Evolutionary conservation across 2,329 filamentous ascomycete species (phyloP).

Genomic region (Cyphellophora europaea): DNA sequence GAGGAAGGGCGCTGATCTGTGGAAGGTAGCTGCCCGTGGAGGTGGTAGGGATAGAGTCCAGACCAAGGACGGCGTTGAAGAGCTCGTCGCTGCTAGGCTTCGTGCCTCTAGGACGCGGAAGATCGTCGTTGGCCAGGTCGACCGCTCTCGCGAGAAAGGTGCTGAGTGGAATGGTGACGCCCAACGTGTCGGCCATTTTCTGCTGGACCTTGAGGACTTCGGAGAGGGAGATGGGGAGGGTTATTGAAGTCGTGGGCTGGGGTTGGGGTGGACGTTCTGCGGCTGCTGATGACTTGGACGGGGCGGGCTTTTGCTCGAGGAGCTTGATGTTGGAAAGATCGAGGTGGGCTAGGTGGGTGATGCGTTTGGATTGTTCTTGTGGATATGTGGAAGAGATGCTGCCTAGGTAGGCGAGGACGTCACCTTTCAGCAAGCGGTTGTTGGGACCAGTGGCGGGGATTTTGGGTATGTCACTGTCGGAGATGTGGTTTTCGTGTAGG

Average conservation of each 20-base stretch:
- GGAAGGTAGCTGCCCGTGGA: conserved; percentile 60
- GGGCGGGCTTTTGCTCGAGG: conserved; percentile 34
- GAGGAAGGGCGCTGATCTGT: conserved; percentile 53
- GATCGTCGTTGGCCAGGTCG: conserved; percentile 76
- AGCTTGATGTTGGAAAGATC: conserved; percentile 95
- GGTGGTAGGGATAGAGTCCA: conserved; percentile 45
- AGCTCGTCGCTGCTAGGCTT: conserved; percentile 69
- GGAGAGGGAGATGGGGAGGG: conserved; percentile 58
- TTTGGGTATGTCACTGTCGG: conserved; percentile 64
- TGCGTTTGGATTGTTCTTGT: conserved; percentile 57
- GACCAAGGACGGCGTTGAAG: conserved; percentile 78
- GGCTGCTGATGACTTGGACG: conserved; percentile 25
- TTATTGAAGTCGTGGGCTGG: conserved; percentile 43
- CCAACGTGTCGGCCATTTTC: conserved; percentile 66
- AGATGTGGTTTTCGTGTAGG: conserved; percentile 67
- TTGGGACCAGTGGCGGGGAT: conserved; percentile 83
- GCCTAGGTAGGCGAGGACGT: conserved; percentile 84
- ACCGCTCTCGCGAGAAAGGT: conserved; percentile 80
- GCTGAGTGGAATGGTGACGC: conserved; percentile 71
- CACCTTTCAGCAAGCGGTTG: conserved; percentile 86
- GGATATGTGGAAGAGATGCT: conserved; percentile 65
- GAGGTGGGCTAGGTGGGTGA: conserved; percentile 69
- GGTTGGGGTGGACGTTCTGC: conserved; percentile 19
- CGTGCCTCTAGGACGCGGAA: conserved; percentile 58
- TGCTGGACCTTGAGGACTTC: conserved; percentile 73